A percentile compares a stretch with the other conserved stretches of the same genome.
Evolutionary conservation across 1,284 basidiomycete genomes (phyloP).

Genomic region (Apiotrichum mycotoxinovorans): DNA sequence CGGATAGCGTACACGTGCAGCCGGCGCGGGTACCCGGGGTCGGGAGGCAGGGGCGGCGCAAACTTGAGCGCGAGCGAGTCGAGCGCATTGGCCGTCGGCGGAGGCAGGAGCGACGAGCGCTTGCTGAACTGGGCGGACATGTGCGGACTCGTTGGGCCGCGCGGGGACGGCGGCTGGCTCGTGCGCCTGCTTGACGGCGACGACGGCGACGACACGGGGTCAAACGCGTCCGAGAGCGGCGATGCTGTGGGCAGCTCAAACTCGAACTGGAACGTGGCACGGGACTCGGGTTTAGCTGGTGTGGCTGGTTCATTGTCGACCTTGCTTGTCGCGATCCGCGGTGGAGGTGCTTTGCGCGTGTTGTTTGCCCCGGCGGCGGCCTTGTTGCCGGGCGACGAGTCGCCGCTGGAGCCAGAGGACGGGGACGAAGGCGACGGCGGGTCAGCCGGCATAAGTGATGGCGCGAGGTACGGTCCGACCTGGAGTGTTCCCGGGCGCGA

Average conservation of each 20-base stretch:
- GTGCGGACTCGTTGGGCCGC: conserved; percentile 39
- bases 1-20: conserved; percentile 53
- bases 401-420: background rate
- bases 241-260: conserved; percentile 50
- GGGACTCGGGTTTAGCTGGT: conserved; percentile 3
- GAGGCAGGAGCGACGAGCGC: conserved; percentile 47
- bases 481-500: background rate
- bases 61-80: conserved; percentile 27
- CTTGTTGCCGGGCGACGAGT: background rate
- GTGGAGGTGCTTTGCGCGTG: conserved; percentile 32
- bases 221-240: conserved; percentile 49
- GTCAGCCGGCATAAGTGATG: conserved; percentile 16
- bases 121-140: conserved; percentile 50
- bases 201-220: conserved; percentile 27
- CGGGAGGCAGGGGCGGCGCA: conserved; percentile 10
- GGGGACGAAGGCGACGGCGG: conserved; percentile 7
- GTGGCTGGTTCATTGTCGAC: background rate
- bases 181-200: conserved; percentile 16
- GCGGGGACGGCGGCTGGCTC: conserved; percentile 34
- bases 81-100: conserved; percentile 42
- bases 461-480: conserved; percentile 5
- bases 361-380: background rate
- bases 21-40: conserved; percentile 37
- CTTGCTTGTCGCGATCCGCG: conserved; percentile 30
- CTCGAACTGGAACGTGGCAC: conserved; percentile 40